Conservation (phyloP, 2,329 filamentous ascomycete genomes). For the Trichoderma hamatum region DNA sequence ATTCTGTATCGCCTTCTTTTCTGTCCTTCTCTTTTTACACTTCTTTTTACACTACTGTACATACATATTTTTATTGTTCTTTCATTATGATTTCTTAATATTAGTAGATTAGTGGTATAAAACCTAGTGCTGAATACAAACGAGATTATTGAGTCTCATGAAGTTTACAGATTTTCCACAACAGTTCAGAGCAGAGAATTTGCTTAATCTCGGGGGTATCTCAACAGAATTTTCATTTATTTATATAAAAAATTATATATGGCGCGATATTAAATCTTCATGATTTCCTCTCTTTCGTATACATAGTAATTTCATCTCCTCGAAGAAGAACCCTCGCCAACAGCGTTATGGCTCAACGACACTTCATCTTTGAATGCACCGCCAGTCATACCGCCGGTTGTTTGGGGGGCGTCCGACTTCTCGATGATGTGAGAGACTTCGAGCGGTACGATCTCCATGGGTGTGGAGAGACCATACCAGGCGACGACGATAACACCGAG, state of each 20-base stretch:
- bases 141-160: background rate
- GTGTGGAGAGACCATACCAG: constrained; percentile 59
- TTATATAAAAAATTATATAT: constrained; percentile 6
- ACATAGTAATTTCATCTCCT: constrained; percentile 2
- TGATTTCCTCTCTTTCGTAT: background rate
- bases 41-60: constrained; percentile 1
- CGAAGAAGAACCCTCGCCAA: background rate
- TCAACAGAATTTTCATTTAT: background rate
- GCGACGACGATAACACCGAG: constrained; percentile 68
- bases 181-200: background rate
- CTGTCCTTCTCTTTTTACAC: background rate
- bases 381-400: background rate
- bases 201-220: constrained; percentile 9
- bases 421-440: constrained; percentile 26
- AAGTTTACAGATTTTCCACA: background rate
- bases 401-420: constrained; percentile 8
- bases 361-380: background rate
- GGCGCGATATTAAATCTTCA: constrained; percentile 5
- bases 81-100: constrained; percentile 14
- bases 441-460: constrained; percentile 27
- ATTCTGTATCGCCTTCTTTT: background rate
- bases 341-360: background rate
- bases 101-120: constrained; percentile 8
- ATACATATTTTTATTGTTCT: background rate
- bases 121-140: background rate